Conservation (phyloP, 306 rosid species). For the Hylodesmum podocarpum region DNA sequence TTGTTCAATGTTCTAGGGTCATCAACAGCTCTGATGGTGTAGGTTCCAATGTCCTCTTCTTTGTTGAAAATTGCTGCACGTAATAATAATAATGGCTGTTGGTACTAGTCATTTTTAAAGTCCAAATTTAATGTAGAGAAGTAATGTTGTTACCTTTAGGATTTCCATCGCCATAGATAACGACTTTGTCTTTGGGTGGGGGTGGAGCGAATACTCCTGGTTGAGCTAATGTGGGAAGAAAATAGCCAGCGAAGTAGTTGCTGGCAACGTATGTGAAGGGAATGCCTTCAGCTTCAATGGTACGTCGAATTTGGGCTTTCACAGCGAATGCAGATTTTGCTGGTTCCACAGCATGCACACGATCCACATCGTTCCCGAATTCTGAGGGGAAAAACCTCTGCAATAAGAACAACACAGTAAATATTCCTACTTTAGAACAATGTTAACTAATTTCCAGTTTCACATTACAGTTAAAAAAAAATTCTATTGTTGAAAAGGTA, state of each 20-base stretch:
- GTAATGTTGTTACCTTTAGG: conserved; percentile 49
- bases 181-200: conserved; percentile 79
- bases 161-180: conserved; percentile 71
- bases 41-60: conserved; percentile 83
- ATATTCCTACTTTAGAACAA: background rate
- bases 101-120: too few relatives aligned
- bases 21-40: conserved; percentile 81
- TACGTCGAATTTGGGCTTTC: conserved; percentile 66
- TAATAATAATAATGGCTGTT: background rate
- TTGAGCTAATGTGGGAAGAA: conserved; percentile 71
- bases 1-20: conserved; percentile 87
- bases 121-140: too few relatives aligned
- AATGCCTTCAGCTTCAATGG: conserved; percentile 65
- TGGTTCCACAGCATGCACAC: conserved; percentile 79
- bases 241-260: conserved; percentile 73
- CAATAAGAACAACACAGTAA: background rate
- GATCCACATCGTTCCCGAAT: conserved; percentile 85
- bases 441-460: background rate
- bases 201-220: conserved; percentile 72
- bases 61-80: conserved; percentile 65
- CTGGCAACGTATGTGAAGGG: conserved; percentile 65
- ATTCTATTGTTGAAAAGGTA: too few relatives aligned
- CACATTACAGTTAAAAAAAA: background rate
- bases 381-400: conserved; percentile 96
- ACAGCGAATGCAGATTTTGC: conserved; percentile 68